These are phyloP conservation scores for Fistulifera solaris DNA, from an alignment of 108 stramenopile genomes.

Conservation along the genomic window DNA sequence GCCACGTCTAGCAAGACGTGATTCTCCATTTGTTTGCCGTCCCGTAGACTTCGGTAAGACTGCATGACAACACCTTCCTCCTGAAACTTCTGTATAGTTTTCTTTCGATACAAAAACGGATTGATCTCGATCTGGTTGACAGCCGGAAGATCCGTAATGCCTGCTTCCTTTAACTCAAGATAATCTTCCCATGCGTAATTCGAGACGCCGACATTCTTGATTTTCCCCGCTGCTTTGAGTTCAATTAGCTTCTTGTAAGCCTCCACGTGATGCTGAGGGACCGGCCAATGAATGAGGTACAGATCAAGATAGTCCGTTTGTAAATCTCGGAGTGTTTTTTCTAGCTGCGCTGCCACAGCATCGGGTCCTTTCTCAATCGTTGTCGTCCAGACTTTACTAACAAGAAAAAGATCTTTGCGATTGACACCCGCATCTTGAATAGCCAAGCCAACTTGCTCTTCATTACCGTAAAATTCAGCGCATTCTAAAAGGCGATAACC, in stretches of 20 bases:
- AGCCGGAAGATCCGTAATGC: slow-evolving; percentile 33
- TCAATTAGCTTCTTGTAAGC: slow-evolving; percentile 47
- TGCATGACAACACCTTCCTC: slow-evolving; percentile 77
- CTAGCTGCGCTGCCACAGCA: slow-evolving; percentile 57
- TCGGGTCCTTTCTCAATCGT: slow-evolving; percentile 75
- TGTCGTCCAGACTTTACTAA: slow-evolving; percentile 90
- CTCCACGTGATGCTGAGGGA: slow-evolving; percentile 24
- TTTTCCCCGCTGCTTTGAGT: slow-evolving; percentile 22
- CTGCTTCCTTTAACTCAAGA: slow-evolving; percentile 49
- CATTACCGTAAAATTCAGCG: slow-evolving; percentile 87
- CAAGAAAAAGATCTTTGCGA: slow-evolving; percentile 75
- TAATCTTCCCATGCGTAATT: slow-evolving; percentile 46
- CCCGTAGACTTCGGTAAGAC: slow-evolving; percentile 77
- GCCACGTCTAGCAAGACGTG: slow-evolving; percentile 53
- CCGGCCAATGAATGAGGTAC: slow-evolving; percentile 73
- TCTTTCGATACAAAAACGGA: slow-evolving; percentile 79
- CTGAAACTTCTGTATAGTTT: slow-evolving; percentile 63
- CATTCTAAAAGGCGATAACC: slow-evolving; percentile 90
- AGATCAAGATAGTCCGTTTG: slow-evolving; percentile 72
- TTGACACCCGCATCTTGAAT: slow-evolving; percentile 50
- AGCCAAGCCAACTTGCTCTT: slow-evolving; percentile 73
- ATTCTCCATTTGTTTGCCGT: slow-evolving; percentile 84
- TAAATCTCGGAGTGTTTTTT: slow-evolving; percentile 67
- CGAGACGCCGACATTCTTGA: slow-evolving; percentile 43
- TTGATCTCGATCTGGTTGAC: slow-evolving; percentile 94